These are phyloP conservation scores for Raffaelea deltoideospora DNA, from an alignment of 2,329 filamentous ascomycete genomes.

Conservation along the genomic window DNA sequence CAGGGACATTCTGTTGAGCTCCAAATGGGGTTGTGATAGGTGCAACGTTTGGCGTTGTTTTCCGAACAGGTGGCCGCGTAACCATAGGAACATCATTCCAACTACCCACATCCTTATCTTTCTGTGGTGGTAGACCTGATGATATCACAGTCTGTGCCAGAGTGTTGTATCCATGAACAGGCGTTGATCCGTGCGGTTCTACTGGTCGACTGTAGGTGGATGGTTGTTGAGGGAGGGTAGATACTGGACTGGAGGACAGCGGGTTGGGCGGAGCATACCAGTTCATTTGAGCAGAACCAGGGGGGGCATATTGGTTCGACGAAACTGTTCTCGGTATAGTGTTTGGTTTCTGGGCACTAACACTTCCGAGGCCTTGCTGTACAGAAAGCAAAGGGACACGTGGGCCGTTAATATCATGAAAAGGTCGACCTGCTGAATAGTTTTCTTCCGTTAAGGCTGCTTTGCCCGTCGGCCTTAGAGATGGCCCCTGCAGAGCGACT, in stretches of 20 bases:
- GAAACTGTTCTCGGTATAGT: too few species aligned
- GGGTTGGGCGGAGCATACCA: slow-evolving; percentile 15
- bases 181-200: slow-evolving; percentile 26
- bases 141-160: too few species aligned
- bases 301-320: slow-evolving; percentile 36
- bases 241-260: slow-evolving; percentile 14
- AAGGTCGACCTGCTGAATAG: too few species aligned
- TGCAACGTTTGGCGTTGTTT: slow-evolving; percentile 56
- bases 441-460: too few species aligned
- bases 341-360: too few species aligned
- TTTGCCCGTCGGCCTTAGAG: too few species aligned
- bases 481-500: slow-evolving; percentile 57
- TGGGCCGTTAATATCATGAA: too few species aligned
- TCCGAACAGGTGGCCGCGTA: slow-evolving; percentile 54
- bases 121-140: too few species aligned
- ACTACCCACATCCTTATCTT: slow-evolving; percentile 54
- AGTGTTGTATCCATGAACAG: slow-evolving; percentile 16
- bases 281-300: slow-evolving; percentile 15
- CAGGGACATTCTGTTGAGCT: slow-evolving; percentile 38
- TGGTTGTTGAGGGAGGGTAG: slow-evolving; percentile 18
- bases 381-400: too few species aligned
- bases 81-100: slow-evolving; percentile 97
- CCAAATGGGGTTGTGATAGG: slow-evolving; percentile 65
- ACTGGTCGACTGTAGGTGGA: slow-evolving; percentile 15
- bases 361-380: too few species aligned